Evolutionary conservation across 495 filamentous ascomycete genomes (phyloP).

Genomic region (Penicillium tannophilum): DNA sequence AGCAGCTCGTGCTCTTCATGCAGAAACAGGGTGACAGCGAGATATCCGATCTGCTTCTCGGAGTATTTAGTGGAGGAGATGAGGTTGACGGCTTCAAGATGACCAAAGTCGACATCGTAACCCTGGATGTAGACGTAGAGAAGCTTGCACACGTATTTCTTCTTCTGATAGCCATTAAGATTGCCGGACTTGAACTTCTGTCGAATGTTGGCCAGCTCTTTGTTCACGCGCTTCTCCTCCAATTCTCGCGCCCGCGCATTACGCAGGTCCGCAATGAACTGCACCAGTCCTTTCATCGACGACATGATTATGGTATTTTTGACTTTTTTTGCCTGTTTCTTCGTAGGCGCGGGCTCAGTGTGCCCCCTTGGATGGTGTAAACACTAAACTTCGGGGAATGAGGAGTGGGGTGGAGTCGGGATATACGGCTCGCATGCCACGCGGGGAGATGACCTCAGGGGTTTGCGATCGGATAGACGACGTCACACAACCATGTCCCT

Average conservation of each 20-base stretch:
- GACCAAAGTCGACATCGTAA: constrained; percentile 99
- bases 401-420: constrained; percentile 18
- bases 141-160: constrained; percentile 99
- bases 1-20: constrained; percentile 97
- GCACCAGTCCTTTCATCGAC: constrained; percentile 87
- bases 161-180: constrained; percentile 95
- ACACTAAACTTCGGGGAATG: constrained; percentile 8
- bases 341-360: constrained; percentile 1
- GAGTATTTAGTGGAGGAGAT: constrained; percentile 97
- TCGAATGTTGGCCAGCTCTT: constrained; percentile 98
- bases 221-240: constrained; percentile 99
- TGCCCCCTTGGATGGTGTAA: constrained; percentile 1
- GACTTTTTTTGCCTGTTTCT: not conserved
- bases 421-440: constrained; percentile 30
- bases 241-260: constrained; percentile 94
- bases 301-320: constrained; percentile 42
- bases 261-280: constrained; percentile 96
- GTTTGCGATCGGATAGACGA: constrained; percentile 27
- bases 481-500: constrained; percentile 42
- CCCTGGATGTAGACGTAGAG: constrained; percentile 99
- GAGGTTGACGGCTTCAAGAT: constrained; percentile 96
- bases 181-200: constrained; percentile 74
- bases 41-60: constrained; percentile 98
- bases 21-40: constrained; percentile 95
- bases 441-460: constrained; percentile 32